Evolutionary conservation across 352 stramenopile genomes (phyloP).

Genomic region (Halophytophthora batemanensis): DNA sequence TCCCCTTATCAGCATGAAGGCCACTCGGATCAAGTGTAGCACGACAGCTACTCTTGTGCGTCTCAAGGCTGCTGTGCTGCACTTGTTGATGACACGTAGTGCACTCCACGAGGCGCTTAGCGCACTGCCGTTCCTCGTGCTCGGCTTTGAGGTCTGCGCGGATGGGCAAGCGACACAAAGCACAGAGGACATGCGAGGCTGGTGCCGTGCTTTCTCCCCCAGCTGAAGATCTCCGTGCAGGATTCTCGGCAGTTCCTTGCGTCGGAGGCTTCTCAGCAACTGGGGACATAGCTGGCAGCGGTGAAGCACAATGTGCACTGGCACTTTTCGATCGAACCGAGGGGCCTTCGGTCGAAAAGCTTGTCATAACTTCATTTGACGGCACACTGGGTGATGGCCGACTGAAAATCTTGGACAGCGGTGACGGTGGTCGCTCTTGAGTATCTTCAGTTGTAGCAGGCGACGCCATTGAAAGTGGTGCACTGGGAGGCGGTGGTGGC

Average conservation of each 20-base stretch:
- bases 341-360: not conserved
- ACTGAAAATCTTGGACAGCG: conserved; percentile 26
- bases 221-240: not conserved
- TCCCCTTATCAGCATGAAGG: not conserved
- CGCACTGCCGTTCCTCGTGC: conserved; percentile 54
- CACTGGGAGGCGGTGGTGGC: not conserved
- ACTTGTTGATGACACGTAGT: conserved; percentile 35
- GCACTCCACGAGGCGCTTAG: conserved; percentile 49
- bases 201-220: not conserved
- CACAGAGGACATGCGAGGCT: conserved; percentile 35
- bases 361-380: not conserved
- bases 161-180: conserved; percentile 48
- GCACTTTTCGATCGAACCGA: not conserved
- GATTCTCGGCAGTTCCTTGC: not conserved
- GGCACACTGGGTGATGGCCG: not conserved
- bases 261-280: too few species aligned
- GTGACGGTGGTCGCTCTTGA: conserved; percentile 7
- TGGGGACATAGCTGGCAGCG: too few species aligned
- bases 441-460: conserved; percentile 3
- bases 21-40: not conserved
- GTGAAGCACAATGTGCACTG: too few species aligned
- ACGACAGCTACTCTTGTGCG: conserved; percentile 32
- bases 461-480: not conserved
- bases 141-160: conserved; percentile 41
- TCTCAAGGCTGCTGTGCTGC: conserved; percentile 40